Conservation (phyloP, 768 basidiomycete species). For the Leccinum boreale region DNA sequence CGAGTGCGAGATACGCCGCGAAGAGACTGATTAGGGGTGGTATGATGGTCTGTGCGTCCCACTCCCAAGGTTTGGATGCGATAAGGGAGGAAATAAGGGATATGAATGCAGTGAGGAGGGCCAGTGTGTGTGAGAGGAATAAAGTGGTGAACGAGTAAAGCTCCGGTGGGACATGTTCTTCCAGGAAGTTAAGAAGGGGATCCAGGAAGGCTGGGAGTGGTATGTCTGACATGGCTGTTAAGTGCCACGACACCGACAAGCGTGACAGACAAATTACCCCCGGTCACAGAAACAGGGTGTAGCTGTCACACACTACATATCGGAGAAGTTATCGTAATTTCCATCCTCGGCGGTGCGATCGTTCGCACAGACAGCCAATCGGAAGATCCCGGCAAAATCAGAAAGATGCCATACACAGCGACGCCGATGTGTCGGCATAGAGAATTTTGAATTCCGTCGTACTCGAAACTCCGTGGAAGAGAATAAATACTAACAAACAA, state of each 20-base stretch:
- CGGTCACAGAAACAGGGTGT: constrained; percentile 13
- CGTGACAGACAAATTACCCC: constrained; percentile 15
- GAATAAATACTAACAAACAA: constrained; percentile 27
- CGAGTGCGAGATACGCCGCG: constrained; percentile 71
- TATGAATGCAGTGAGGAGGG: constrained; percentile 47
- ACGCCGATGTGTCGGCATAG: constrained; percentile 17
- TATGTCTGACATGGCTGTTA: constrained; percentile 26
- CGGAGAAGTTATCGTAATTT: constrained; percentile 6
- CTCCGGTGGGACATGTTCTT: constrained; percentile 52
- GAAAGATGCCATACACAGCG: background rate
- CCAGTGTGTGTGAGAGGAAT: constrained; percentile 50
- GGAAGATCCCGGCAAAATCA: constrained; percentile 20
- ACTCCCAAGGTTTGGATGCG: constrained; percentile 51
- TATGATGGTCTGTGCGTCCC: constrained; percentile 64
- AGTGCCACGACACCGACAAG: constrained; percentile 20
- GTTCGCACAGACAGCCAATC: constrained; percentile 22
- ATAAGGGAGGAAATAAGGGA: constrained; percentile 47
- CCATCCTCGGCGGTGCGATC: constrained; percentile 2
- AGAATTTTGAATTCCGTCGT: constrained; percentile 15
- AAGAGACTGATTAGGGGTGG: constrained; percentile 74
- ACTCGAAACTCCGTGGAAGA: constrained; percentile 21
- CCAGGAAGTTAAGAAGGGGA: constrained; percentile 52
- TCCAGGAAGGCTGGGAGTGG: constrained; percentile 50
- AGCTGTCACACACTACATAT: constrained; percentile 8
- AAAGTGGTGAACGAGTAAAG: constrained; percentile 50